A percentile compares a stretch with the other conserved stretches of the same genome.
These are phyloP conservation scores for Rhynchosporium secalis DNA, from an alignment of 2,329 filamentous ascomycete genomes.

Conservation along the genomic window DNA sequence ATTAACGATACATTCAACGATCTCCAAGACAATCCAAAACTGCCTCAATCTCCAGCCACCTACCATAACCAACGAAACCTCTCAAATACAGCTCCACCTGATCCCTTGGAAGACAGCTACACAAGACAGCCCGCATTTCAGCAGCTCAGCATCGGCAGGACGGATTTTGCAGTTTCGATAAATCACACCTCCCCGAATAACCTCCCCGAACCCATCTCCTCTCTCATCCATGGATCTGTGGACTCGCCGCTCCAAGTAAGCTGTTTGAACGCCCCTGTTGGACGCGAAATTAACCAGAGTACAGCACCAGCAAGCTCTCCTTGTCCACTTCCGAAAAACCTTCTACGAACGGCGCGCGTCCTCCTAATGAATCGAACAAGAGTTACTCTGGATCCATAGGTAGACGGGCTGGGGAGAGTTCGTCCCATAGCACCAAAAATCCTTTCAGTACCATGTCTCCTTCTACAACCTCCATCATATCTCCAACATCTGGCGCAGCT, in stretches of 20 bases:
- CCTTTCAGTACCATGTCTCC: conserved; percentile 77
- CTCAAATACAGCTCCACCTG: conserved; percentile 17
- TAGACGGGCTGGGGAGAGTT: conserved; percentile 73
- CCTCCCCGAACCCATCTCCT: conserved; percentile 13
- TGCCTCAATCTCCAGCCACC: not conserved
- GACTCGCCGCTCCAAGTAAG: conserved; percentile 81
- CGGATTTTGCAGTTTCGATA: conserved; percentile 23
- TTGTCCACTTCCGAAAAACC: conserved; percentile 54
- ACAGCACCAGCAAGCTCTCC: conserved; percentile 73
- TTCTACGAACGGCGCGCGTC: conserved; percentile 43
- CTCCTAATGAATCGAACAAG: conserved; percentile 45
- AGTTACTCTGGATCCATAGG: conserved; percentile 61
- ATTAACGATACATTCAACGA: conserved; percentile 19
- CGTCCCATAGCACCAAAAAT: conserved; percentile 72
- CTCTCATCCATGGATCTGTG: conserved; percentile 51
- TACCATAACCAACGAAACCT: conserved; percentile 8
- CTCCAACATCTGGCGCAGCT: conserved; percentile 74
- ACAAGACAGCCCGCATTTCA: conserved; percentile 20
- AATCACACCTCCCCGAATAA: conserved; percentile 10
- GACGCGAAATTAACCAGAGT: conserved; percentile 30
- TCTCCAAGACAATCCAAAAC: conserved; percentile 2
- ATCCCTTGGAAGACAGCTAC: conserved; percentile 26
- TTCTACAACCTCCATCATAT: conserved; percentile 67
- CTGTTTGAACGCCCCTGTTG: conserved; percentile 17
- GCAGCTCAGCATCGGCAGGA: conserved; percentile 24